Evolutionary conservation across 1,284 basidiomycete genomes (phyloP).

Genomic region (Xanthoconium separans): DNA sequence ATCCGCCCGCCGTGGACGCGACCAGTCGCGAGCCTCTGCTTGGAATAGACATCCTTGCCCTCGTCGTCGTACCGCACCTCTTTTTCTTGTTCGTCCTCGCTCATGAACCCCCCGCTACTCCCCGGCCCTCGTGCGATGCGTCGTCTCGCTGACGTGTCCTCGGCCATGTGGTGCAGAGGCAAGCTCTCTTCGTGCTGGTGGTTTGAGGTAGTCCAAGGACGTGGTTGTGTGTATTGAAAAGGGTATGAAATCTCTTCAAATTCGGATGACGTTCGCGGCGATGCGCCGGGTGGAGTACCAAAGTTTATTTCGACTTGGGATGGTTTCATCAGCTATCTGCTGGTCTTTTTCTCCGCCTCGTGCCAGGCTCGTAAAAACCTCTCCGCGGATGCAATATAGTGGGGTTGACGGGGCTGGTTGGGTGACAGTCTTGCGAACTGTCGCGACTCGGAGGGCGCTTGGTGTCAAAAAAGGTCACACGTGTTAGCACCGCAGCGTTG

Average conservation of each 20-base stretch:
- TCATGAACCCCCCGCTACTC: slow-evolving; percentile 35
- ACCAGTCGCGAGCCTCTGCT: slow-evolving; percentile 47
- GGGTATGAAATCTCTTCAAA: slow-evolving; percentile 72
- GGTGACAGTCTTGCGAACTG: neutral
- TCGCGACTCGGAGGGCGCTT: no score
- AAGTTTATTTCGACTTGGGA: slow-evolving; percentile 69
- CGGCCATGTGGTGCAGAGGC: slow-evolving; percentile 69
- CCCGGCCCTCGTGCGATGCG: slow-evolving; percentile 50
- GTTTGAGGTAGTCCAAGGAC: slow-evolving; percentile 32
- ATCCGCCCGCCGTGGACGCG: slow-evolving; percentile 60
- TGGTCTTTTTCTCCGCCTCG: slow-evolving; percentile 12
- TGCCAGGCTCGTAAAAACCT: slow-evolving; percentile 7
- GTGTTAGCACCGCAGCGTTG: slow-evolving; percentile 3
- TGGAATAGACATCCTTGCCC: slow-evolving; percentile 74
- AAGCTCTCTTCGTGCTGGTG: slow-evolving; percentile 51
- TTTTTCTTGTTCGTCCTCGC: slow-evolving; percentile 38
- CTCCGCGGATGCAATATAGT: neutral
- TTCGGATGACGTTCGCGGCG: slow-evolving; percentile 53
- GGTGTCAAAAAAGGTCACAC: slow-evolving; percentile 2
- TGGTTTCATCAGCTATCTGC: slow-evolving; percentile 53
- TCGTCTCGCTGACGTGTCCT: slow-evolving; percentile 63
- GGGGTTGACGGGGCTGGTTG: neutral
- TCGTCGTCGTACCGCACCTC: slow-evolving; percentile 55
- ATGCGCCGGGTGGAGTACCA: slow-evolving; percentile 50
- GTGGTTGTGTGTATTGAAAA: slow-evolving; percentile 35